Evolutionary conservation across 1,139 yeast species (phyloP).

Genomic region (Kazachstania sp.): DNA sequence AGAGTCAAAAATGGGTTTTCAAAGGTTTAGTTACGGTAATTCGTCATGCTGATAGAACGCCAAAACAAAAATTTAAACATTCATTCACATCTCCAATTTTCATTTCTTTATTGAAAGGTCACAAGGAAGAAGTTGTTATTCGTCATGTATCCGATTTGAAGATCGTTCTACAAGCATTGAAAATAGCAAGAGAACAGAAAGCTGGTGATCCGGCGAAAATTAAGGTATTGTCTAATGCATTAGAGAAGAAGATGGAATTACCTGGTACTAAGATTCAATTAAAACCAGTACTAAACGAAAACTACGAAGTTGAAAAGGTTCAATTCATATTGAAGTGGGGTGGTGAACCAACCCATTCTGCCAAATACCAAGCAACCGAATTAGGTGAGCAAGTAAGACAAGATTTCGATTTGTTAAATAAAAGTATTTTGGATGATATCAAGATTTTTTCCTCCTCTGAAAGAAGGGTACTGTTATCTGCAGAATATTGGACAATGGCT

Average conservation of each 20-base stretch:
- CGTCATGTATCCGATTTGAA: slow-evolving; percentile 80
- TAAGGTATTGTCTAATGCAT: slow-evolving; percentile 65
- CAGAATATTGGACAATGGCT: slow-evolving; percentile 79
- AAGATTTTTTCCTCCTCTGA: slow-evolving; percentile 88
- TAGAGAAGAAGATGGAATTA: slow-evolving; percentile 78
- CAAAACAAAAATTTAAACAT: slow-evolving; percentile 96
- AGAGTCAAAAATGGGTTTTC: slow-evolving; percentile 93
- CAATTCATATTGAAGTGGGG: slow-evolving; percentile 98
- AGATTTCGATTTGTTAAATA: slow-evolving; percentile 77
- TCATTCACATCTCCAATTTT: slow-evolving; percentile 85
- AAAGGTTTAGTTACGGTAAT: slow-evolving; percentile 88
- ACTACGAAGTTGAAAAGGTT: slow-evolving; percentile 81
- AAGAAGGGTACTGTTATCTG: slow-evolving; percentile 87
- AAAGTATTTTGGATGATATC: slow-evolving; percentile 69
- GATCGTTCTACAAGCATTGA: slow-evolving; percentile 78
- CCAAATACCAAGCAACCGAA: slow-evolving; percentile 87
- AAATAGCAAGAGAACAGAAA: slow-evolving; percentile 65
- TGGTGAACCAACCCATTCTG: slow-evolving; percentile 98
- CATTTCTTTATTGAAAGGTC: slow-evolving; percentile 82
- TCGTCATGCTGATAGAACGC: slow-evolving; percentile 97
- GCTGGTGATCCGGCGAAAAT: slow-evolving; percentile 77
- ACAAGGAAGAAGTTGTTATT: slow-evolving; percentile 90
- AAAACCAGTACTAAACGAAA: slow-evolving; percentile 71
- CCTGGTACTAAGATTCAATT: slow-evolving; percentile 97
- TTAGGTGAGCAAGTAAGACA: slow-evolving; percentile 94